Evolutionary conservation across 208 protist genomes (phyloP), one percentile per base, ranked within the genome.

Genomic region (Acanthamoeba castellanii): DNA sequence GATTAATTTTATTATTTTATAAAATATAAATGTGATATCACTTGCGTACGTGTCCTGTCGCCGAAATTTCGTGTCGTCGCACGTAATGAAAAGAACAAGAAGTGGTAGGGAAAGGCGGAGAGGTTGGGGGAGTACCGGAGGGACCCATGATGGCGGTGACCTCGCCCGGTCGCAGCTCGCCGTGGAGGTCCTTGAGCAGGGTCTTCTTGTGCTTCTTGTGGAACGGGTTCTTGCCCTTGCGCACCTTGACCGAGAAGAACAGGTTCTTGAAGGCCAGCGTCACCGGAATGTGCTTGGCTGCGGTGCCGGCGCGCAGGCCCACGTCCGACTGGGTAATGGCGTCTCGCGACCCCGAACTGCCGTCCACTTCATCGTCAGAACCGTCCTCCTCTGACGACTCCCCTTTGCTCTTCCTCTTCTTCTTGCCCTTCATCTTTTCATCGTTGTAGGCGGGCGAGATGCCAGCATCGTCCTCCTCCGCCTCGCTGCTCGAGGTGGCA

Each of bases 141-240:
- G 89, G 89, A 34, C 89, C 89, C 59, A 94, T 94, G 57, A 94
- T 94, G 89, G 89, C 89, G 32, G 66, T 94, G 66, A 94, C 34
- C 32, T 94, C 89, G 37, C 89, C 89, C 6, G 66, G 89, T 4
- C 89, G 32, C 42, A 94, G 6, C 66, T 81, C 59, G 89, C 89
- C 89, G 37, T 82, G 61, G 9, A 94, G 47, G 66, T 94, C 68
- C 66, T 94, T 74, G 47, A 94, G 89, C 0, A 94, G 59, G 6
- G 89, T 94, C 89, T 94, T 94, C 50, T 82, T 57, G 3, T 61
- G 25, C 37, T 52, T 82, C 70, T 94, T 94, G 6, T 57, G 34
- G 82, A 94, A 81, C 8, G 89, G 89, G 37, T 94, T 94, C 89
- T 94, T 94, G 70, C 66, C 70, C 30, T 74, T 74, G 32, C 68